These are phyloP conservation scores for Dendrobium nobile DNA, from an alignment of 106 monocot species.

Conservation along the genomic window DNA sequence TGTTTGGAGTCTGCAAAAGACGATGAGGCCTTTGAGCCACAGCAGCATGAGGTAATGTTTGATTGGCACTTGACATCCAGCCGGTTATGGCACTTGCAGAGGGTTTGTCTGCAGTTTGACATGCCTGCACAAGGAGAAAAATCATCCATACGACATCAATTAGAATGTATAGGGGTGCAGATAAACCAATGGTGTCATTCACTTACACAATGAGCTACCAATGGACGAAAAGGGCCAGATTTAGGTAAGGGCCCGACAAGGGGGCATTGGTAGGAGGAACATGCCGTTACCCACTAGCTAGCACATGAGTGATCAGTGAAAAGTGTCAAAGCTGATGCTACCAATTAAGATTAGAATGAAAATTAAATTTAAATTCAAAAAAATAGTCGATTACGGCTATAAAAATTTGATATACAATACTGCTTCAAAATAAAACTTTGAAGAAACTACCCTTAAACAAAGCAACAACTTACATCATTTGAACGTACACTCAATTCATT, in stretches of 20 bases:
- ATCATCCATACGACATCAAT: neutral
- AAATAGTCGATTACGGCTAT: too few species aligned
- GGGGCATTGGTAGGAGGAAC: slow-evolving; percentile 49
- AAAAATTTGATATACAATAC: too few species aligned
- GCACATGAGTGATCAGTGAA: slow-evolving; percentile 87
- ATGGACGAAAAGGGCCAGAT: too few species aligned
- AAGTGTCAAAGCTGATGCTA: slow-evolving; percentile 96
- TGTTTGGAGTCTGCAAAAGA: too few species aligned
- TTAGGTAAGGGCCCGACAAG: slow-evolving; percentile 51
- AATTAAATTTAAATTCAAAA: neutral
- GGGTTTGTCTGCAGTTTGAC: slow-evolving; percentile 84
- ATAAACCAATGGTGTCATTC: neutral
- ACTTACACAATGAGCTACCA: too few species aligned
- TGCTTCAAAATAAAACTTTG: too few species aligned
- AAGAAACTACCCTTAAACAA: too few species aligned
- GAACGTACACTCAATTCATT: too few species aligned
- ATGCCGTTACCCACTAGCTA: slow-evolving; percentile 65
- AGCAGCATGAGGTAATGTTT: too few species aligned
- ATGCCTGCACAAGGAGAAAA: slow-evolving; percentile 45
- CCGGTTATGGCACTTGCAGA: slow-evolving; percentile 80
- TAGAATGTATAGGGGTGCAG: slow-evolving; percentile 20
- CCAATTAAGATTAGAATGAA: neutral
- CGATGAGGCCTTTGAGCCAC: too few species aligned
- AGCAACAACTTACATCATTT: too few species aligned
- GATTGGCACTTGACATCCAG: slow-evolving; percentile 60